Evolutionary conservation across 192 early-diverging fungal genomes (phyloP).

Genomic region (Backusella tarrabulga): DNA sequence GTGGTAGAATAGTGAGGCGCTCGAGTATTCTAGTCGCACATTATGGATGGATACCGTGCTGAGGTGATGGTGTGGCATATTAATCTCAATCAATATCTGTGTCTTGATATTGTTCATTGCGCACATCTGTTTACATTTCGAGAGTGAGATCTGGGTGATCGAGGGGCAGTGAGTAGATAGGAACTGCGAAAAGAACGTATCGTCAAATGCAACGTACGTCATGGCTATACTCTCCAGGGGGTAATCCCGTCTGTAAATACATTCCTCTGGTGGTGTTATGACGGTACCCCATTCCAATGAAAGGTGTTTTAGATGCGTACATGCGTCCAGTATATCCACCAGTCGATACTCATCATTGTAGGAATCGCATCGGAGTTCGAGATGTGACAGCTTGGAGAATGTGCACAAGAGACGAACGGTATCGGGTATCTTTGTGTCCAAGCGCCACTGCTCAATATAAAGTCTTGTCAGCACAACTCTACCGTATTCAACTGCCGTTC

Average conservation of each 20-base stretch:
- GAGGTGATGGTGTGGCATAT: neutral
- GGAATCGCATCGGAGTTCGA: neutral
- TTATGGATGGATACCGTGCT: neutral
- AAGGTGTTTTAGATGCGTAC: neutral
- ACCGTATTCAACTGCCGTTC: neutral
- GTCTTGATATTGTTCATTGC: neutral
- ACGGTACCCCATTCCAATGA: neutral
- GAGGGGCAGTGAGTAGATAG: neutral
- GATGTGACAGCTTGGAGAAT: neutral
- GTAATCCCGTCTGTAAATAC: neutral
- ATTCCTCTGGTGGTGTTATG: neutral
- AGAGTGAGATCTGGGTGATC: neutral
- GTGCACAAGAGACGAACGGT: neutral
- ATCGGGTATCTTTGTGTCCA: neutral
- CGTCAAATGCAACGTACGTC: neutral
- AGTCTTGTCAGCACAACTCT: neutral
- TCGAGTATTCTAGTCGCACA: neutral
- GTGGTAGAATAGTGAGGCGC: neutral
- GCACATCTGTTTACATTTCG: neutral
- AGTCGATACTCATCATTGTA: neutral
- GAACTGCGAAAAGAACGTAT: neutral
- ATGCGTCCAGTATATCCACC: neutral
- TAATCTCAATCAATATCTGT: neutral
- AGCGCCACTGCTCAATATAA: neutral
- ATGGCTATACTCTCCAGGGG: neutral